A percentile compares a stretch with the other conserved stretches of the same genome.
Evolutionary conservation across 1,284 basidiomycete genomes (phyloP).

Genomic region (Ganoderma boninense): DNA sequence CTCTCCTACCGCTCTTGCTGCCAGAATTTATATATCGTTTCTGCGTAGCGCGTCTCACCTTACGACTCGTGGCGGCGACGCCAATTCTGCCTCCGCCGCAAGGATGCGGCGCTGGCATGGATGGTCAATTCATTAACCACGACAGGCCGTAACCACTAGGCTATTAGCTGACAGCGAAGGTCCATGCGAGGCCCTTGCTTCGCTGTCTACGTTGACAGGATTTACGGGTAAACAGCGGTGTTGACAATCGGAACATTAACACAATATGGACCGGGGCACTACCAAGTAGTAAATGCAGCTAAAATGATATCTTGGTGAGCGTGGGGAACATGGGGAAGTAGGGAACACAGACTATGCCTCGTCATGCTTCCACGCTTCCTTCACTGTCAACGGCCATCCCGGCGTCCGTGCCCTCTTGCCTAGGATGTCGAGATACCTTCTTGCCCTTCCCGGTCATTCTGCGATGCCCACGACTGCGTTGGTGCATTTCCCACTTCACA

Average conservation of each 20-base stretch:
- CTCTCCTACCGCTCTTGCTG: background rate
- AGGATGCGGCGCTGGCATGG: background rate
- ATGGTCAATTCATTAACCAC: background rate
- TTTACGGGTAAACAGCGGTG: background rate
- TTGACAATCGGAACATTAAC: background rate
- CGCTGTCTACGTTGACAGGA: background rate
- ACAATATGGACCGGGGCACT: background rate
- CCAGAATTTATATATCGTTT: background rate
- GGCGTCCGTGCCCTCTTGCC: background rate
- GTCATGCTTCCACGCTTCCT: background rate
- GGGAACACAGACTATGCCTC: background rate
- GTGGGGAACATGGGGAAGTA: background rate
- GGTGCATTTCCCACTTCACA: constrained; percentile 72
- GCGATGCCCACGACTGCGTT: constrained; percentile 67
- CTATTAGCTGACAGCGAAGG: background rate
- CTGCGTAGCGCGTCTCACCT: background rate
- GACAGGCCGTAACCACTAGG: background rate
- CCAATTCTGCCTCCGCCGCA: background rate
- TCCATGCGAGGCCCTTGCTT: background rate
- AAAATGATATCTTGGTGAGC: background rate
- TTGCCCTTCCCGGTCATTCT: constrained; percentile 20
- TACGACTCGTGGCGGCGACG: background rate
- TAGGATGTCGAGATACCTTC: background rate
- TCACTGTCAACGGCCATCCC: background rate
- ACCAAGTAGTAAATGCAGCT: background rate